Evolutionary conservation across 1,284 basidiomycete genomes (phyloP).

Genomic region (Ceratobasidium sp.): DNA sequence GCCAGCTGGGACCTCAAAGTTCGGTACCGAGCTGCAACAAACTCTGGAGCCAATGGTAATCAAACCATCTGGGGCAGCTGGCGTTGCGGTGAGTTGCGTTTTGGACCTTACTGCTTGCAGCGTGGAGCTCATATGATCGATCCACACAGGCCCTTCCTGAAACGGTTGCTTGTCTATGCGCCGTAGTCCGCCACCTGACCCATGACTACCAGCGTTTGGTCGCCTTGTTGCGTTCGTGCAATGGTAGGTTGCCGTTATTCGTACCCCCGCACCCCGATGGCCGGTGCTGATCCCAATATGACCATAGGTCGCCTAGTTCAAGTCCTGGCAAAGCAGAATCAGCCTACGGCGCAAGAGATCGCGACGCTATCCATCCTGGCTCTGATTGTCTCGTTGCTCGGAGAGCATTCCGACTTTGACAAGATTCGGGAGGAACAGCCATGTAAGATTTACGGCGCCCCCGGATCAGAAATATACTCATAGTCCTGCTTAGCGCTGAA

Average conservation of each 20-base stretch:
- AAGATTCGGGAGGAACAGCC: slow-evolving; percentile 71
- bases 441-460: slow-evolving; percentile 57
- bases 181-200: slow-evolving; percentile 86
- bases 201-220: slow-evolving; percentile 85
- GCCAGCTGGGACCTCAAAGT: slow-evolving; percentile 88
- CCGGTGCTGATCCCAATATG: not conserved
- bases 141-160: slow-evolving; percentile 86
- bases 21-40: slow-evolving; percentile 86
- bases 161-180: slow-evolving; percentile 91
- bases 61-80: slow-evolving; percentile 77
- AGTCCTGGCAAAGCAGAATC: slow-evolving; percentile 35
- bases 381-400: slow-evolving; percentile 86
- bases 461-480: not conserved
- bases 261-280: not conserved
- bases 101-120: no score
- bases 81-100: slow-evolving; percentile 69
- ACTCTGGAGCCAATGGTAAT: slow-evolving; percentile 89
- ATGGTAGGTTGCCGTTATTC: slow-evolving; percentile 65
- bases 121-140: not conserved
- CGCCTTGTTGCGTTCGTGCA: slow-evolving; percentile 84
- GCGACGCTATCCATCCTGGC: slow-evolving; percentile 66
- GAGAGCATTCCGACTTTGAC: slow-evolving; percentile 92
- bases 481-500: slow-evolving; percentile 62
- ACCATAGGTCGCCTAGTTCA: slow-evolving; percentile 43
- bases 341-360: slow-evolving; percentile 20